A percentile compares a stretch with the other conserved stretches of the same genome.
phyloP scores from a whole-genome alignment of 257 asterid genomes.

The Paraleonurus japonicus region DNA sequence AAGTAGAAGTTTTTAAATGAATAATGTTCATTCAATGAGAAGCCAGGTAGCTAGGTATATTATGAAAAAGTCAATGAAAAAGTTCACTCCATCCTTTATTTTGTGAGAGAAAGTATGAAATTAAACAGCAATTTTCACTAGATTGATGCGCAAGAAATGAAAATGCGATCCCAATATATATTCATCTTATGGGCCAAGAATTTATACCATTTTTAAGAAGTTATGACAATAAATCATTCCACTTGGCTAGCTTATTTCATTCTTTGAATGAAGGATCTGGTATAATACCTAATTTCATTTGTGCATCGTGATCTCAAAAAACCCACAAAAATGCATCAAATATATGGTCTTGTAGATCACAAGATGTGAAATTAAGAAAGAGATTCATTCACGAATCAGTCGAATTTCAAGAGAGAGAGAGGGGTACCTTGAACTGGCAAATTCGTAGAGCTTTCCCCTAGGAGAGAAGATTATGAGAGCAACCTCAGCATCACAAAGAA shows the following conservation, averaged over 20 bases:
- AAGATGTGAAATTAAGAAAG: neutral
- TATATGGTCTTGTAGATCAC: too few relatives aligned
- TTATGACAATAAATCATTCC: too few relatives aligned
- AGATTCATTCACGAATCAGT: neutral
- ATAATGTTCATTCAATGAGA: neutral
- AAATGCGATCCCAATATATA: neutral
- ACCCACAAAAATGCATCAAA: neutral
- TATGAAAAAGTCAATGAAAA: neutral
- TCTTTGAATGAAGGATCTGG: constrained; percentile 11
- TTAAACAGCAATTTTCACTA: neutral
- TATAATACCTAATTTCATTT: neutral
- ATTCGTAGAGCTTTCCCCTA: constrained; percentile 79
- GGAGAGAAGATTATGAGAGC: constrained; percentile 81
- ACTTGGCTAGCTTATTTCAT: too few relatives aligned
- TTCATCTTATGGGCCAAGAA: neutral
- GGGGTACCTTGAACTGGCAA: constrained; percentile 69
- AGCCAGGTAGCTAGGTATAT: neutral
- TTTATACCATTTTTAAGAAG: neutral
- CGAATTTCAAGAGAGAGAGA: neutral
- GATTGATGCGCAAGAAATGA: constrained; percentile 21
- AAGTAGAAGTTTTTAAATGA: neutral
- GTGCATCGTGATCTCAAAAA: constrained; percentile 11
- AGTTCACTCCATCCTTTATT: neutral
- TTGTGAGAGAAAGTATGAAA: neutral
- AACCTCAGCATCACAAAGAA: constrained; percentile 87